Base-by-base conservation (phyloP, 1,284 basidiomycete species). In the Ustilago cynodontis region DNA sequence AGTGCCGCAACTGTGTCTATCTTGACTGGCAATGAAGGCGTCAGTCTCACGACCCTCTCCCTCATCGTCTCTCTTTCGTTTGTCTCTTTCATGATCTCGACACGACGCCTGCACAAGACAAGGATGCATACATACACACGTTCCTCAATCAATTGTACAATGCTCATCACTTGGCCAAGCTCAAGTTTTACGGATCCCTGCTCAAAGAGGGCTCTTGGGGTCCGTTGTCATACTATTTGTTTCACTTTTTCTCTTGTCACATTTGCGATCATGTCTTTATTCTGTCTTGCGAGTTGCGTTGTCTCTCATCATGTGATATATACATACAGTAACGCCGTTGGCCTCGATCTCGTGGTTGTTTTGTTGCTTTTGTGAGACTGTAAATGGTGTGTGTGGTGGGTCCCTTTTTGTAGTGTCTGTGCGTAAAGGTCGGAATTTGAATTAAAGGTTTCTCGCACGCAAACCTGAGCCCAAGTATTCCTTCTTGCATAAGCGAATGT, bases 141-240 rank as follows among this genome's bases (percentile, higher is more conserved):
- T 6, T 7, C 16, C 33, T 33, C 50, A 45, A 43, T 56, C 61
- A 63, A 50, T 37, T 63, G 61, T 63, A 63, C 61, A 63, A 63
- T 63, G 50, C 26, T 55, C 51, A 62, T 43, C 41, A 16, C 22
- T 31, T 45, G 18, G 22, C 10, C 26, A 26, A 11, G 24, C 10
- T 47, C 43, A n/a, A 9, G 5, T 6, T 45, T 7, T 24, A 49
- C 22, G 24, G 24, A 28, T 49, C 28, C 20, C 26, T 33, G 16
- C 2, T 52, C 29, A 16, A 29, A 14, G 11, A 33, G 11, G 31
- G 6, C 31, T 8, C 33, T 52, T n/a, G 20, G 41, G n/a, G 20
- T 43, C 41, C 41, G 41, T 43, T 43, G 41, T 43, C 41, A 43
- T 20, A 43, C 41, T 43, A 43, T 43, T 43, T 33, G 31, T 43